Evolutionary conservation across 1,284 basidiomycete species (phyloP).

Genomic region (Malassezia obtusa): DNA sequence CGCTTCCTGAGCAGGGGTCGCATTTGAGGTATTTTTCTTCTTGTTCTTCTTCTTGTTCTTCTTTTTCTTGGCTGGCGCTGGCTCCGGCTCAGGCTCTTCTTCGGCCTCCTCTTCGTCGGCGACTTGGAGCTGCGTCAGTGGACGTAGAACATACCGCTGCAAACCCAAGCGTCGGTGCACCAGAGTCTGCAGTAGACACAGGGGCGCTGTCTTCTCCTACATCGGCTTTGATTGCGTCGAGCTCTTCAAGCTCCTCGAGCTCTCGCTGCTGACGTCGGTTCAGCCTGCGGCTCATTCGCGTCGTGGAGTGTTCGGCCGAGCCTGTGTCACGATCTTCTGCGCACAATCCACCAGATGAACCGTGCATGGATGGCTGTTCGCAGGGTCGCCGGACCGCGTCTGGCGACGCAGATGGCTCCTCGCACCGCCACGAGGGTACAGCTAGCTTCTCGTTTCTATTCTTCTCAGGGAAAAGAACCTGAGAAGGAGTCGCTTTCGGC

Average conservation of each 20-base stretch:
- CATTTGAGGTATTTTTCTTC: background rate
- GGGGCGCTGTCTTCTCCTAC: background rate
- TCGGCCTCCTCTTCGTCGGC: slow-evolving; percentile 2
- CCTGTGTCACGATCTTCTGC: background rate
- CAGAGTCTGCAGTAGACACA: background rate
- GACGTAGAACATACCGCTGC: background rate
- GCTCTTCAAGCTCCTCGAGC: slow-evolving; percentile 36
- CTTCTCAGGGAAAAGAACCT: background rate
- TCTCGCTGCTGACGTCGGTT: slow-evolving; percentile 39
- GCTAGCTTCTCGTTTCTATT: background rate
- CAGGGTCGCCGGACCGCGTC: background rate
- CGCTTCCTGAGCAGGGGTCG: background rate
- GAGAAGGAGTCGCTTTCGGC: background rate
- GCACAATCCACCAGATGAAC: background rate
- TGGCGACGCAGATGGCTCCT: background rate
- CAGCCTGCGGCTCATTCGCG: slow-evolving; percentile 30
- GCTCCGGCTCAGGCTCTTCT: slow-evolving; percentile 11
- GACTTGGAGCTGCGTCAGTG: slow-evolving; percentile 1
- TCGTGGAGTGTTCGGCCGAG: slow-evolving; percentile 2
- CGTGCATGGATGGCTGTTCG: background rate
- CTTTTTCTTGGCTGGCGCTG: slow-evolving; percentile 29
- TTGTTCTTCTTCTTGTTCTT: slow-evolving; percentile 42
- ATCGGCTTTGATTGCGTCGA: slow-evolving; percentile 12
- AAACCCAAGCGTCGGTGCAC: background rate
- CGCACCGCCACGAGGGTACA: background rate